Percentiles rank a stretch among this genome's conserved stretches.
These are phyloP conservation scores for Umbilicaria muhlenbergii DNA, from an alignment of 495 filamentous ascomycete species.

Conservation along the genomic window DNA sequence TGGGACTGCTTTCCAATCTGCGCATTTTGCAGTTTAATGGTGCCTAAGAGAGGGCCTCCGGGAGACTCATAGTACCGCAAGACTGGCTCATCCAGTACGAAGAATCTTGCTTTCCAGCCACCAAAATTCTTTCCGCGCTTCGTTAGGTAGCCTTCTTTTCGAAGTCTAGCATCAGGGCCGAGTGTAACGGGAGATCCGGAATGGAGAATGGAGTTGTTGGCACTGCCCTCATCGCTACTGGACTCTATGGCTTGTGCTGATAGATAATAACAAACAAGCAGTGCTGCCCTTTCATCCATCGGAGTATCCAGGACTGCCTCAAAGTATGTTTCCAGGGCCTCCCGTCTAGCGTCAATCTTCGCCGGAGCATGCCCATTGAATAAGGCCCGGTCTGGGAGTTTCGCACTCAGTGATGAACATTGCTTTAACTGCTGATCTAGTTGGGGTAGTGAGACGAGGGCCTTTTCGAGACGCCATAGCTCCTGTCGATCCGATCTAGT, in stretches of 20 bases:
- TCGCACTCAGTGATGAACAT: slow-evolving; percentile 46
- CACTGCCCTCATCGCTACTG: slow-evolving; percentile 43
- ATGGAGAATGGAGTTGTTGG: slow-evolving; percentile 29
- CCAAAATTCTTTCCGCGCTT: slow-evolving; percentile 97
- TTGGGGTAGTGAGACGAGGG: slow-evolving; percentile 61
- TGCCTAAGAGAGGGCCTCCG: slow-evolving; percentile 76
- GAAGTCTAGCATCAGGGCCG: slow-evolving; percentile 47
- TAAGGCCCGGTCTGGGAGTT: slow-evolving; percentile 66
- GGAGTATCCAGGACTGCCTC: slow-evolving; percentile 66
- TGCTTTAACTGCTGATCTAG: slow-evolving; percentile 70
- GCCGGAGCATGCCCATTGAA: slow-evolving; percentile 91
- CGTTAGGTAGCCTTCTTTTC: slow-evolving; percentile 84
- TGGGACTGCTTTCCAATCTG: slow-evolving; percentile 83
- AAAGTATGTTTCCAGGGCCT: slow-evolving; percentile 71
- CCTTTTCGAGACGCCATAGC: slow-evolving; percentile 88
- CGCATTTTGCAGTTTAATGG: slow-evolving; percentile 79
- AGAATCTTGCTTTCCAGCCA: slow-evolving; percentile 96
- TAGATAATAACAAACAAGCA: slow-evolving; percentile 75
- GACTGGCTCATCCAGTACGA: slow-evolving; percentile 77
- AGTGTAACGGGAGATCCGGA: slow-evolving; percentile 24
- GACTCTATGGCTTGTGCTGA: slow-evolving; percentile 74
- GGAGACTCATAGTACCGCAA: slow-evolving; percentile 85
- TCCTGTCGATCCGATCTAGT: slow-evolving; percentile 63
- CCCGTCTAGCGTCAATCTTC: slow-evolving; percentile 76
- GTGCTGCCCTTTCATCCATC: slow-evolving; percentile 63